Evolutionary conservation across 495 filamentous ascomycete species (phyloP), one percentile per base, ranked within the genome.

Genomic region (Xylaria cubensis): DNA sequence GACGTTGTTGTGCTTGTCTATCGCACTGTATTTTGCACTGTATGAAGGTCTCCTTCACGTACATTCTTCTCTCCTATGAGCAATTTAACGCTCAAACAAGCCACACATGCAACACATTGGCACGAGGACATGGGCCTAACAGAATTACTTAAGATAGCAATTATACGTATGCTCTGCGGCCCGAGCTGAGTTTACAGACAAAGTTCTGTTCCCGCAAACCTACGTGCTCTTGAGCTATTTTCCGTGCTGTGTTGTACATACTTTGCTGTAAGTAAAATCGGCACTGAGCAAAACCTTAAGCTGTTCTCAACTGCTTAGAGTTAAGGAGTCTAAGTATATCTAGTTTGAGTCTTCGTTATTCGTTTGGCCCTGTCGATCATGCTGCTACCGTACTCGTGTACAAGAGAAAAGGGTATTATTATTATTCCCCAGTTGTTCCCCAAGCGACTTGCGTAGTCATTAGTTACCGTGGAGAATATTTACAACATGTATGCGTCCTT

Each of bases 41-140:
- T 66, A 36, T 17, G 1, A 6, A 39, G 64, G 64, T 50, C 46
- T 29, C 17, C 3, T 50, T 32, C 61, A 41, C 61, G 34, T 41
- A 63, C 61, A 21, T 67, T 26, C 34, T 32, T 29, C 6, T 41
- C n/a, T 67, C 34, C 36, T 24, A 55, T 56, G 65, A 67, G 65
- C 65, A 67, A 67, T 67, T 67, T 56, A 67, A 56, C 29, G 21
- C 34, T 67, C 65, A 67, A 67, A 67, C 65, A 55, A 55, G 65
- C 50, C 65, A 67, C 65, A 51, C 44, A 55, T 55, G 65, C 65
- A 51, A 51, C 44, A 29, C 21, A 19, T 41, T 64, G 61, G 61
- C 61, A 64, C 41, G n/a, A 50, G 41, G 41, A 64, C 41, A 3
- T 39, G 26, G 46, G 12, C 46, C 15, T 39, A 53, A 66, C 64